Evolutionary conservation across 2,329 filamentous ascomycete species (phyloP), one percentile per base, ranked within the genome.

Genomic region (Leptographium flavum): DNA sequence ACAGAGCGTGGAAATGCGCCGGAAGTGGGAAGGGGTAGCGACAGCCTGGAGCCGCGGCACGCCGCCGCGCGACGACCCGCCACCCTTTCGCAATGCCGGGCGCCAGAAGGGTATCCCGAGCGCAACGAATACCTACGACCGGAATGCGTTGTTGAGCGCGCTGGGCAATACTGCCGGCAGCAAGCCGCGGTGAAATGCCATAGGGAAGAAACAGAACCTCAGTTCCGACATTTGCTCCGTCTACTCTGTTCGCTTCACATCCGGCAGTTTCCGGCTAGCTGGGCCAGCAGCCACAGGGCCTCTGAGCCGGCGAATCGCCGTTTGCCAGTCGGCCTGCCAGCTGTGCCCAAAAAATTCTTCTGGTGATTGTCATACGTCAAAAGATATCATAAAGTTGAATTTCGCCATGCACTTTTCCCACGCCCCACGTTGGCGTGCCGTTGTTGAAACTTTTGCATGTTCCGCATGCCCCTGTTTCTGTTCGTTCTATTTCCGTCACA

Each of bases 331-430:
- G 6, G 9, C 3, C 9, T 10, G 31, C 31, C 33, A 11, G 17
- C 19, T 22, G n/a, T 21, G 19, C 35, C 35, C 21, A 37, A 13
- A 37, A 14, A 30, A n/a, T n/a, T n/a, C 31, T 11, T 28, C 9
- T 19, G 5, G 15, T 17, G 13, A 19, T 35, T 39, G 10, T 28
- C 28, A 4, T 28, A 42, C 36, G 6, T 40, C 21, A 40, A 42
- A 51, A 37, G 55, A 55, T 56, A 56, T 56, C 54, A 54, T 54
- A 51, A 57, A 59, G 58, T 60, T 60, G 58, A 59, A 59, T 59
- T 60, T 52, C 49, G 50, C 50, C 43, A 47, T 39, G 46, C 44
- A 42, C 46, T 43, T 25, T 46, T 43, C 45, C 49, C 45, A 42
- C 17, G 42, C 17, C 38, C 40, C 31, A 11, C 36, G n/a, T 36